Percentiles rank a stretch among this genome's conserved stretches.
These are phyloP conservation scores for Tricholoma matsutake DNA, from an alignment of 768 basidiomycete species.

Conservation along the genomic window DNA sequence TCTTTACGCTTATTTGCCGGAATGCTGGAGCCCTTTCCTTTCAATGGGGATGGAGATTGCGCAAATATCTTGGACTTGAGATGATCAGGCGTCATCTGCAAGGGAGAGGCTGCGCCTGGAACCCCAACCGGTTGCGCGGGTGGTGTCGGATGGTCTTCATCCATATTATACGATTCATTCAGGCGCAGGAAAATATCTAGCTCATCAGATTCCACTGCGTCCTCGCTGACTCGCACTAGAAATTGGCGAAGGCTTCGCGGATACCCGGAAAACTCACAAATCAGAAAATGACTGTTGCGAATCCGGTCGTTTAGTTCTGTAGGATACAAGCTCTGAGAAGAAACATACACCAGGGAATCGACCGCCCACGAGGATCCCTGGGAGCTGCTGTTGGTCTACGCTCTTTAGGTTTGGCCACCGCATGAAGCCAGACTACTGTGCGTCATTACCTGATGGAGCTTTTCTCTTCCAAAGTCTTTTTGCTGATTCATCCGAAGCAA, in stretches of 20 bases:
- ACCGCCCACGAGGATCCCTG: constrained; percentile 78
- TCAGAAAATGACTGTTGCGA: constrained; percentile 58
- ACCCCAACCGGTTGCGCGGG: constrained; percentile 68
- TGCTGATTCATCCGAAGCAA: constrained; percentile 80
- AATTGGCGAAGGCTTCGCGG: constrained; percentile 8
- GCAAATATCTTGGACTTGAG: constrained; percentile 58
- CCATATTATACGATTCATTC: constrained; percentile 67
- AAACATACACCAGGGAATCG: constrained; percentile 70
- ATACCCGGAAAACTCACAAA: constrained; percentile 49
- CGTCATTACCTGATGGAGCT: constrained; percentile 55
- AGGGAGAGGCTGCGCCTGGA: constrained; percentile 70
- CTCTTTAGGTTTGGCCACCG: background rate
- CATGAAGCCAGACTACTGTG: background rate
- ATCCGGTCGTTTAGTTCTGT: constrained; percentile 6
- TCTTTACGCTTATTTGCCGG: constrained; percentile 57
- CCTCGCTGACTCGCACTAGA: constrained; percentile 50
- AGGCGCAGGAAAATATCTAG: constrained; percentile 69
- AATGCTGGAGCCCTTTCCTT: constrained; percentile 27
- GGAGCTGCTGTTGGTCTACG: constrained; percentile 79
- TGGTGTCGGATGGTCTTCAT: constrained; percentile 58
- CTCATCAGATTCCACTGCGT: constrained; percentile 78
- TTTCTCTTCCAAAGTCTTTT: constrained; percentile 81
- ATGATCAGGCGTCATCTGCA: constrained; percentile 79
- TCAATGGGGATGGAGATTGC: constrained; percentile 40
- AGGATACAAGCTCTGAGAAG: constrained; percentile 1